A percentile compares a stretch with the other conserved stretches of the same genome.
phyloP scores from a whole-genome alignment of 2,329 filamentous ascomycete genomes.

The Corinectria fuckeliana region DNA sequence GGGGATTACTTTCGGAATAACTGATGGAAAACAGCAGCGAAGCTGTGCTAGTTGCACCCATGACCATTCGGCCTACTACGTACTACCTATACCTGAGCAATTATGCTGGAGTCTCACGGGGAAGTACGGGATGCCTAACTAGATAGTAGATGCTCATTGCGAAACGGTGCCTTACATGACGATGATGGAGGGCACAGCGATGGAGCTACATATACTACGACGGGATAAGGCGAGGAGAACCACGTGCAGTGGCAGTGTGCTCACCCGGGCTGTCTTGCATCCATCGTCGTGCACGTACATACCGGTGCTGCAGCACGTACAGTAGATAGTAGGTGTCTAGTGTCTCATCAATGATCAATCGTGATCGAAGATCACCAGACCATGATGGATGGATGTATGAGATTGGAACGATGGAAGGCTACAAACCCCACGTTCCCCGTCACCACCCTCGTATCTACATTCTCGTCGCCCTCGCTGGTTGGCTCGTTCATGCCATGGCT shows the following conservation, averaged over 20 bases:
- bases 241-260: conserved; percentile 11
- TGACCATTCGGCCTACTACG: too few species aligned
- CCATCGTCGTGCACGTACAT: too few species aligned
- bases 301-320: too few species aligned
- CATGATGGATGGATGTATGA: conserved; percentile 3
- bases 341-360: conserved; percentile 3
- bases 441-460: neutral
- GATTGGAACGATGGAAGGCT: conserved; percentile 17
- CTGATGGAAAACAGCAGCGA: neutral
- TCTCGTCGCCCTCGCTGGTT: neutral
- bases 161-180: conserved; percentile 33
- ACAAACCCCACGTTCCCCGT: neutral
- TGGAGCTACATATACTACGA: neutral
- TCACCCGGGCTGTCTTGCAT: conserved; percentile 5
- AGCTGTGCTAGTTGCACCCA: neutral
- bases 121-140: too few species aligned
- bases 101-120: too few species aligned
- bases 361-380: conserved; percentile 17
- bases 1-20: neutral
- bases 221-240: neutral
- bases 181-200: conserved; percentile 8
- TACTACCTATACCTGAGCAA: too few species aligned
- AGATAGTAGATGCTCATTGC: neutral
- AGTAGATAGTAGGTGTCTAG: too few species aligned
- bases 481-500: neutral